Evolutionary conservation across 2,329 filamentous ascomycete species (phyloP).

Genomic region (Rhexocercosporidium sp.): DNA sequence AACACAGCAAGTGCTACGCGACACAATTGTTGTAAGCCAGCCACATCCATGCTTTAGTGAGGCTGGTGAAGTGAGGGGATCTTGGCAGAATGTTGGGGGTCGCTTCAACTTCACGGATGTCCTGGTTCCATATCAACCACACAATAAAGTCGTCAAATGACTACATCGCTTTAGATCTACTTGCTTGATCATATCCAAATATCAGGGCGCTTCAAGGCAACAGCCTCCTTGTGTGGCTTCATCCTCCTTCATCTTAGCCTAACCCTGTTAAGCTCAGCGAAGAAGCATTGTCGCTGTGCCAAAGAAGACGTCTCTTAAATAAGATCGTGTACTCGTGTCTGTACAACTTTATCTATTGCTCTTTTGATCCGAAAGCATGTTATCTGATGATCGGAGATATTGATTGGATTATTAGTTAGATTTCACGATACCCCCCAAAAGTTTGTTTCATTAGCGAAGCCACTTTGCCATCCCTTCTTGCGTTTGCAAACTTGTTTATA

Average conservation of each 20-base stretch:
- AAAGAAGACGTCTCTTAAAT: not conserved
- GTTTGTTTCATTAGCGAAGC: not conserved
- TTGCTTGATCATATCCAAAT: not conserved
- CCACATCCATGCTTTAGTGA: not conserved
- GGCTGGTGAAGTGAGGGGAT: not conserved
- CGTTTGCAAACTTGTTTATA: not conserved
- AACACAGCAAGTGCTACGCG: too few relatives aligned
- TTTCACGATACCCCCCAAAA: not conserved
- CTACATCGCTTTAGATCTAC: not conserved
- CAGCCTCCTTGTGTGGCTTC: not conserved
- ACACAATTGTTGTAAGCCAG: not conserved
- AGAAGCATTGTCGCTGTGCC: not conserved
- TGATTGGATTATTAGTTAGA: not conserved
- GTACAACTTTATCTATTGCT: not conserved
- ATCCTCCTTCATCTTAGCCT: not conserved
- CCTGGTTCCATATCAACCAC: not conserved
- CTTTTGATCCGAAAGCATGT: not conserved
- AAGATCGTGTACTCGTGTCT: not conserved
- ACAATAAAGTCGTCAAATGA: not conserved
- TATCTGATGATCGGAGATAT: not conserved
- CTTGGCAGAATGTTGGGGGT: not conserved
- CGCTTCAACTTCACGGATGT: not conserved
- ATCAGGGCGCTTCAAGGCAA: not conserved
- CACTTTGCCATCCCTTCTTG: not conserved
- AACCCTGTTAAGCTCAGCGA: conserved; percentile 1